Base-by-base conservation (phyloP, 1,139 yeast genomes). In the Taphrina sp. region DNA sequence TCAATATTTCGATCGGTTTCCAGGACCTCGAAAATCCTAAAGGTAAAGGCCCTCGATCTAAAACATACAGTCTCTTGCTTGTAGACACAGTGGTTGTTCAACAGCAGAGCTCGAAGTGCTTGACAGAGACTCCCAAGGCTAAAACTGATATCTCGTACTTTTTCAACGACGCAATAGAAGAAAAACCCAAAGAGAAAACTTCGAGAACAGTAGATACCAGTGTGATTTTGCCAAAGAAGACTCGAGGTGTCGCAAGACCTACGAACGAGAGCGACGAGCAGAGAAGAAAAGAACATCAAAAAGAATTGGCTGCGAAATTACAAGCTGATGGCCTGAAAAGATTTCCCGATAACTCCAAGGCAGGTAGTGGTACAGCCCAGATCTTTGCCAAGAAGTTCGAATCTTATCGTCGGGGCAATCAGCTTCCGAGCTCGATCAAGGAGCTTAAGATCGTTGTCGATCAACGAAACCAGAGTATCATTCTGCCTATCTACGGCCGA, bases 321-420 rank as follows among this genome's bases (percentile, higher is more conserved):
- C 65, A 53, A 41, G 61, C 28, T 17, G 60, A 52, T 22, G 60
- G 61, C 22, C 52, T 60, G 37, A 43, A 33, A 41, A 57, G 52
- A 14, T 58, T 52, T 45, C 67, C 72, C n/a, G 67, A 64, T 51
- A 69, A 65, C 14, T 59, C 62, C 17, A 60, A 64, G 20, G 82
- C 84, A 47, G 85, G 85, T 10, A 92, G 81, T 69, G 77, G 78
- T 49, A 94, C 82, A 51, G 76, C 77, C 61, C 82, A 81, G 62
- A 87, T 85, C 7, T 85, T 83, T 28, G 88, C 92, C 74, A 88
- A 87, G 66, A 85, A 86, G 68, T 92, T 87, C 70, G 98, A 92
- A 72, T 89, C 97, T 0, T 92, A 92, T 70, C 82, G 90, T 46
- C 78, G 96, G 64, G 98, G 92, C 67, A 77, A 90, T 4, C 97